Conservation (phyloP, 345 rosid species). For the Acer yangbiense region DNA sequence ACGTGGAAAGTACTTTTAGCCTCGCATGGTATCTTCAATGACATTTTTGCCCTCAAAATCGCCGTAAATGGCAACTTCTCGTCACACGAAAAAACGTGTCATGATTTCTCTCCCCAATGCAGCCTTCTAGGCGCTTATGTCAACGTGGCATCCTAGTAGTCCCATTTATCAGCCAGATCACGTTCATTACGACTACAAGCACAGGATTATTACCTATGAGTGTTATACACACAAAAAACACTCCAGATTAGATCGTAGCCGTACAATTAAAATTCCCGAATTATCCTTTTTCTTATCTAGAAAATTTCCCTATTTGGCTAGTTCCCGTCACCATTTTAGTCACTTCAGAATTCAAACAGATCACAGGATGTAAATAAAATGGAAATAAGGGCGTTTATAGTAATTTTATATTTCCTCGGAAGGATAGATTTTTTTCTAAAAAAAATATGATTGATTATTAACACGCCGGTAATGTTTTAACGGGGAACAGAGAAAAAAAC, state of each 20-base stretch:
- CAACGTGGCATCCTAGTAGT: background rate
- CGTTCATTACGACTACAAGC: background rate
- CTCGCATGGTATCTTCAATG: background rate
- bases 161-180: background rate
- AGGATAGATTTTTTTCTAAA: background rate
- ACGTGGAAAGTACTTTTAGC: conserved; percentile 15
- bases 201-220: conserved; percentile 8
- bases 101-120: too few species aligned
- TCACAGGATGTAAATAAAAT: background rate
- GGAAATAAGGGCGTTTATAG: background rate
- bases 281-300: background rate
- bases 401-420: background rate
- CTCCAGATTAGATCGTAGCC: background rate
- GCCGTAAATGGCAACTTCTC: background rate
- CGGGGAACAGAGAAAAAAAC: conserved; percentile 35
- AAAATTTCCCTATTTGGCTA: background rate
- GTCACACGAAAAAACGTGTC: conserved; percentile 2
- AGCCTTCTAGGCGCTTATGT: too few species aligned
- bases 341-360: background rate
- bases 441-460: background rate
- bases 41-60: conserved; percentile 1
- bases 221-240: background rate
- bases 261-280: background rate
- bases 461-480: conserved; percentile 14
- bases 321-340: background rate